A percentile compares a stretch with the other conserved stretches of the same genome.
These are phyloP conservation scores for Colletotrichum sp. DNA, from an alignment of 2,329 filamentous ascomycete species.

Conservation along the genomic window DNA sequence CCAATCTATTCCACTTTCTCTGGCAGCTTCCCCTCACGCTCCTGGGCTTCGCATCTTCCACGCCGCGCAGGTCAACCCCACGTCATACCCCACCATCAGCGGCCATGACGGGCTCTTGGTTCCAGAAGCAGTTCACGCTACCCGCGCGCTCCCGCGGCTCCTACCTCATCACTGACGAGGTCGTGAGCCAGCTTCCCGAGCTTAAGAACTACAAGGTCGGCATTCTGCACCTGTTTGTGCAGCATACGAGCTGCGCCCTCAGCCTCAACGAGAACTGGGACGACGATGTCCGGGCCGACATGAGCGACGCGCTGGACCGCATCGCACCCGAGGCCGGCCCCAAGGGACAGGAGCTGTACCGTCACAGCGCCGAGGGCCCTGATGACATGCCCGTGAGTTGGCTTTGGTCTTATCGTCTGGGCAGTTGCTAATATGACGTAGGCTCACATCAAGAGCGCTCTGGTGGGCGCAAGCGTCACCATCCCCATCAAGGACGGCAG, in stretches of 20 bases:
- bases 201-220: slow-evolving; percentile 84
- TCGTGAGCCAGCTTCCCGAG: slow-evolving; percentile 77
- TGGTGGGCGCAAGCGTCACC: slow-evolving; percentile 87
- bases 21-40: slow-evolving; percentile 53
- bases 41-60: slow-evolving; percentile 32
- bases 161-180: slow-evolving; percentile 85
- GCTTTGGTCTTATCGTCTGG: not conserved
- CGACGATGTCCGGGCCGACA: slow-evolving; percentile 83
- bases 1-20: slow-evolving; percentile 55
- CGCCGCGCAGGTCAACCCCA: slow-evolving; percentile 26
- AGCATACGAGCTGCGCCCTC: slow-evolving; percentile 92
- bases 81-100: slow-evolving; percentile 26
- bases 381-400: slow-evolving; percentile 88
- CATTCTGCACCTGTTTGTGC: slow-evolving; percentile 86
- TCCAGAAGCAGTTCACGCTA: slow-evolving; percentile 84
- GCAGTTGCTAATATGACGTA: slow-evolving; percentile 33
- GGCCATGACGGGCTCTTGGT: slow-evolving; percentile 71
- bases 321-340: slow-evolving; percentile 81
- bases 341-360: slow-evolving; percentile 76
- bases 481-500: slow-evolving; percentile 90
- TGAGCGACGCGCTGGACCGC: slow-evolving; percentile 91
- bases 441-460: slow-evolving; percentile 91
- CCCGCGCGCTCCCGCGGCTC: slow-evolving; percentile 79
- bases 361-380: slow-evolving; percentile 83
- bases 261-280: slow-evolving; percentile 94